These are phyloP conservation scores for Nakazawaea ambrosiae DNA, from an alignment of 805 yeast genomes.

Conservation along the genomic window DNA sequence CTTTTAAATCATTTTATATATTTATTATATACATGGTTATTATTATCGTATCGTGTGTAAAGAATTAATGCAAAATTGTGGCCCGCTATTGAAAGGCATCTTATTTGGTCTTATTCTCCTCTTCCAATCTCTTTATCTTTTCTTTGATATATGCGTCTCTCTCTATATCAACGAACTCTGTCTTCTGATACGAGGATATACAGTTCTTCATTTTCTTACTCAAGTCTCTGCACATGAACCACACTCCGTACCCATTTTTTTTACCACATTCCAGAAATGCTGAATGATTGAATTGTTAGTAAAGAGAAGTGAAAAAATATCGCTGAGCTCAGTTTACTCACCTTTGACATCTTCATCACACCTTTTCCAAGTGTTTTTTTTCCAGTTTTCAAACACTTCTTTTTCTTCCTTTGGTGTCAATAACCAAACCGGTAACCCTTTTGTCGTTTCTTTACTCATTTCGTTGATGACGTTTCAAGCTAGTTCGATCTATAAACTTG, in stretches of 20 bases:
- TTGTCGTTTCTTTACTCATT: slow-evolving; percentile 23
- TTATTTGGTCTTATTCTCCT: no score
- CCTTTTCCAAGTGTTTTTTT: slow-evolving; percentile 52
- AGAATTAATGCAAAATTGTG: no score
- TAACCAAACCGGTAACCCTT: slow-evolving; percentile 64
- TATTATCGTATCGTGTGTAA: no score
- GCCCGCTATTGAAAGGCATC: no score
- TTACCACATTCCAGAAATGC: slow-evolving; percentile 64
- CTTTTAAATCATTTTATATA: no score
- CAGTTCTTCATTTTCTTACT: slow-evolving; percentile 58
- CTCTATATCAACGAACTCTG: slow-evolving; percentile 62
- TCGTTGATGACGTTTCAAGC: no score
- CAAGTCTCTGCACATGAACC: slow-evolving; percentile 57
- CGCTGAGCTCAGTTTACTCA: no score
- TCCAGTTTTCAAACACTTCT: slow-evolving; percentile 64
- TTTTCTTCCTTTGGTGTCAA: slow-evolving; percentile 72
- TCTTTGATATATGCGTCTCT: slow-evolving; percentile 57
- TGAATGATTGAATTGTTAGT: slow-evolving; percentile 11
- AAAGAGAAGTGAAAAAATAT: no score
- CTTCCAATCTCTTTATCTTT: slow-evolving; percentile 37
- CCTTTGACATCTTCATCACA: slow-evolving; percentile 68
- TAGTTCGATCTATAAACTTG: no score
- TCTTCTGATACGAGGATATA: slow-evolving; percentile 50
- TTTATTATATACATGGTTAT: no score
- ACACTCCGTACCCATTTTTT: slow-evolving; percentile 53